Evolutionary conservation across 2,329 filamentous ascomycete species (phyloP).

Genomic region (Pestalotiopsis sp.): DNA sequence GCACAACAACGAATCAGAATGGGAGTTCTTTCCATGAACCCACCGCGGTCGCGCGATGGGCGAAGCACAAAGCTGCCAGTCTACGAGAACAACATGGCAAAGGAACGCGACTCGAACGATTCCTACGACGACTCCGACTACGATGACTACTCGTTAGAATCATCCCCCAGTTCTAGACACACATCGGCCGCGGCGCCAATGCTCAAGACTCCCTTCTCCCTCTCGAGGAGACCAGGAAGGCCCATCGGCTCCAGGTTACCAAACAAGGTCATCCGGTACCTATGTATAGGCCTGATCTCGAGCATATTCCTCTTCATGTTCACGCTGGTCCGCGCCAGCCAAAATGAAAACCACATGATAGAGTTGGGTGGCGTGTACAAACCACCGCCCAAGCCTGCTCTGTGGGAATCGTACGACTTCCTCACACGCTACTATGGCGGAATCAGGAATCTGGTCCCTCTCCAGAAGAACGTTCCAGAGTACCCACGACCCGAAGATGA

Average conservation of each 20-base stretch:
- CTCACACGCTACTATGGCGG: constrained; percentile 90
- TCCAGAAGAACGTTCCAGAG: constrained; percentile 72
- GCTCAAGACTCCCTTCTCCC: constrained; percentile 38
- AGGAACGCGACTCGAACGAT: constrained; percentile 56
- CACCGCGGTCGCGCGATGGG: constrained; percentile 48
- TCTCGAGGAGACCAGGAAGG: constrained; percentile 34
- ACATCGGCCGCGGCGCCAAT: constrained; percentile 48
- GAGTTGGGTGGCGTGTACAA: constrained; percentile 51
- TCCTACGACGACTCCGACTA: constrained; percentile 46
- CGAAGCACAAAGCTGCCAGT: constrained; percentile 47
- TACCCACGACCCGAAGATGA: constrained; percentile 74
- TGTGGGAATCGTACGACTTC: constrained; percentile 86
- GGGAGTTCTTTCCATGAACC: constrained; percentile 50
- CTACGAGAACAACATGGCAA: constrained; percentile 48
- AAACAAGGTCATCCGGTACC: constrained; percentile 74
- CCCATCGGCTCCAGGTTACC: constrained; percentile 64
- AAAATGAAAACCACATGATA: constrained; percentile 67
- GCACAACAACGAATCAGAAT: constrained; percentile 37
- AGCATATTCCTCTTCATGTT: constrained; percentile 77
- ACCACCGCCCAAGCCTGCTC: constrained; percentile 62
- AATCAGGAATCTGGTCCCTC: constrained; percentile 69
- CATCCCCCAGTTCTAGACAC: constrained; percentile 57
- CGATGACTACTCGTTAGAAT: constrained; percentile 41
- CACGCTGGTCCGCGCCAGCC: constrained; percentile 73
- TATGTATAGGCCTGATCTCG: constrained; percentile 72